Base-by-base conservation (phyloP, 768 basidiomycete genomes). In the Naematelia encephala region DNA sequence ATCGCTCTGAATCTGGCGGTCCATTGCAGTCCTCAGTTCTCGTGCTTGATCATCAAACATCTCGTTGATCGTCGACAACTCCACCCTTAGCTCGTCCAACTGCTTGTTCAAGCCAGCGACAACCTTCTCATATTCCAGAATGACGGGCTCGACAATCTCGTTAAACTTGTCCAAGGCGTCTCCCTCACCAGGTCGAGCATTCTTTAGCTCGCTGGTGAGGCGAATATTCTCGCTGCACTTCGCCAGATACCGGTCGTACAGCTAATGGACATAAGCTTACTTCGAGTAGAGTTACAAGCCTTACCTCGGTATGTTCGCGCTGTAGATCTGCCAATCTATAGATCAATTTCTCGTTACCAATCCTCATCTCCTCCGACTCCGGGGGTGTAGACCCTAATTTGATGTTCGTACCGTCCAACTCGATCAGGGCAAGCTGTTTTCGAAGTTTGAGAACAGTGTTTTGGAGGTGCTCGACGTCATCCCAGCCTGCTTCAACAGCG, bases 401-500 rank as follows among this genome's bases (percentile, higher is more conserved):
- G 26, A 39, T 44, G 2, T 58, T 54, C 4, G 29, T 16, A 0
- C 59, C 61, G 4, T 51, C 61, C 27, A 21, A 45, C 78, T 90
- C 93, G 71, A 94, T 73, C 4, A 75, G 73, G 70, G 91, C 90
- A 59, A 97, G 75, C 67, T 99, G 94, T 75, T 87, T 91, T 49
- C 96, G 83, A 50, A 99, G 79, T 61, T 91, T 86, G 27, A 84
- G 80, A 43, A 99, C 84, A 51, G 87, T 89, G 54, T 84, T 84
- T 78, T 98, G 96, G 45, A 99, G 79, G 87, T 96, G 94, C 73
- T 97, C 93, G 1, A 98, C 80, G 74, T 99, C 96, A 64, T 97
- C 94, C 96, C 96, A 99, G 11, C 96, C 96, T 54, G 91, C 90
- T 79, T 99, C 96, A 70, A 86, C 87, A 78, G 94, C 90, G 71